Conservation (phyloP, 495 filamentous ascomycete species). For the Pyrenula aspistea region DNA sequence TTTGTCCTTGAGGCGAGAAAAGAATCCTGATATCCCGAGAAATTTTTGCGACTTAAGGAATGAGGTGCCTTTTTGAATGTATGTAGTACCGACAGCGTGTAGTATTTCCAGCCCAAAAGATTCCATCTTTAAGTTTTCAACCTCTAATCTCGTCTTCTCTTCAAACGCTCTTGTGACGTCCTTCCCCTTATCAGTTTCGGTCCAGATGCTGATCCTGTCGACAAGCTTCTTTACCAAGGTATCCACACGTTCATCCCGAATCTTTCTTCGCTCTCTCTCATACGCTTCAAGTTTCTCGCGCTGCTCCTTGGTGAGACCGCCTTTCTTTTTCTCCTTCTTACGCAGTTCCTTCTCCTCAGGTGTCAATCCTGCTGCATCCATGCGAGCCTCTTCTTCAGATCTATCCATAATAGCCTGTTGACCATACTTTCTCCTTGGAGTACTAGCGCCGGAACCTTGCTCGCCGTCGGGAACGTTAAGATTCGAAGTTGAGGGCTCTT, state of each 20-base stretch:
- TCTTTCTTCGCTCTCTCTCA: conserved; percentile 69
- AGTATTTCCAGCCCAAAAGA: conserved; percentile 95
- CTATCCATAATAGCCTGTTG: conserved; percentile 81
- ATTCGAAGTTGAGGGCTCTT: conserved; percentile 13
- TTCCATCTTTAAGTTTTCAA: conserved; percentile 98
- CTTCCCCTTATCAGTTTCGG: conserved; percentile 80
- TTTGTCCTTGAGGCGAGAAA: conserved; percentile 89
- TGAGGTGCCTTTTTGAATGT: conserved; percentile 72
- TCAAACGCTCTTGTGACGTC: conserved; percentile 85
- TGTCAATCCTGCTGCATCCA: conserved; percentile 55
- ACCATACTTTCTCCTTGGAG: conserved; percentile 55
- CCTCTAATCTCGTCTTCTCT: conserved; percentile 86
- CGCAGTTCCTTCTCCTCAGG: conserved; percentile 67
- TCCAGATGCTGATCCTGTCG: conserved; percentile 89
- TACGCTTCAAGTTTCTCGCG: conserved; percentile 78
- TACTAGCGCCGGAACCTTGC: conserved; percentile 45
- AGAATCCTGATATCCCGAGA: conserved; percentile 90
- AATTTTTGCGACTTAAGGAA: conserved; percentile 94
- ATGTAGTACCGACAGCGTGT: conserved; percentile 85
- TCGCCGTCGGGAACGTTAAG: conserved; percentile 15
- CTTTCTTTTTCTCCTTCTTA: conserved; percentile 82
- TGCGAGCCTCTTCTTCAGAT: conserved; percentile 71
- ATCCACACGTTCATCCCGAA: conserved; percentile 84
- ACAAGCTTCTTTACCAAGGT: conserved; percentile 74
- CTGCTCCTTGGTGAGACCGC: conserved; percentile 75